Conservation (phyloP, 495 filamentous ascomycete genomes). For the Astrothelium subdiscretum region DNA sequence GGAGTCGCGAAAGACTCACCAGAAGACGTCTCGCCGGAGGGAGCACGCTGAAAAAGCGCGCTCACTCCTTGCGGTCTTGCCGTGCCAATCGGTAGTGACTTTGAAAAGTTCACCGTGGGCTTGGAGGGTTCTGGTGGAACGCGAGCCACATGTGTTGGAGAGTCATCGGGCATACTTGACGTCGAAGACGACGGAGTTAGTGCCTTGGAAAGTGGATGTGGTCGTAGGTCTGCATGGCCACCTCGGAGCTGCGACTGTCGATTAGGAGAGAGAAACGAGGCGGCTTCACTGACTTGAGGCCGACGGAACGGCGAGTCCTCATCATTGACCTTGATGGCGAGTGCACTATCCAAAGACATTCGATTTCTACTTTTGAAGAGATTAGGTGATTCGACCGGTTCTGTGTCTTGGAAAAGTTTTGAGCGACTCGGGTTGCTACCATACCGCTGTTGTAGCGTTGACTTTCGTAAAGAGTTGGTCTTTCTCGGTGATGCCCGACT, state of each 20-base stretch:
- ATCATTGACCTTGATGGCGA: conserved; percentile 39
- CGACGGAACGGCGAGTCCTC: conserved; percentile 37
- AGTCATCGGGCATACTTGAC: conserved; percentile 65
- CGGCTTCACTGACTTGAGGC: conserved; percentile 8
- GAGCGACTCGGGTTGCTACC: conserved; percentile 26
- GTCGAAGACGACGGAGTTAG: conserved; percentile 74
- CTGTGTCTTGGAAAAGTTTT: conserved; percentile 18
- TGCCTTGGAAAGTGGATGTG: conserved; percentile 76
- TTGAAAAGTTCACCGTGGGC: conserved; percentile 58
- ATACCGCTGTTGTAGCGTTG: conserved; percentile 75
- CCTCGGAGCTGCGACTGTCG: neutral
- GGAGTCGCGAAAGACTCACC: conserved; percentile 64
- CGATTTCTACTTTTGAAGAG: conserved; percentile 35
- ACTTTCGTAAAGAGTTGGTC: conserved; percentile 48
- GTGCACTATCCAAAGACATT: conserved; percentile 61
- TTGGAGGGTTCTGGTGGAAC: conserved; percentile 34
- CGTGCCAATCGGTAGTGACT: conserved; percentile 64
- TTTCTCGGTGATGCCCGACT: conserved; percentile 9
- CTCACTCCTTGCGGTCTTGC: conserved; percentile 31
- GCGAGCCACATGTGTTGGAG: conserved; percentile 51
- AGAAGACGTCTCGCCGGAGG: conserved; percentile 21
- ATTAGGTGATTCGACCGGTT: conserved; percentile 9
- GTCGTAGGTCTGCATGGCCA: conserved; percentile 36
- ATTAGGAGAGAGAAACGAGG: neutral
- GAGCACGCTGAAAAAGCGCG: neutral